A percentile compares a stretch with the other conserved stretches of the same genome.
Evolutionary conservation across 768 basidiomycete genomes (phyloP).

Genomic region (Xerocomellus dryophilus): DNA sequence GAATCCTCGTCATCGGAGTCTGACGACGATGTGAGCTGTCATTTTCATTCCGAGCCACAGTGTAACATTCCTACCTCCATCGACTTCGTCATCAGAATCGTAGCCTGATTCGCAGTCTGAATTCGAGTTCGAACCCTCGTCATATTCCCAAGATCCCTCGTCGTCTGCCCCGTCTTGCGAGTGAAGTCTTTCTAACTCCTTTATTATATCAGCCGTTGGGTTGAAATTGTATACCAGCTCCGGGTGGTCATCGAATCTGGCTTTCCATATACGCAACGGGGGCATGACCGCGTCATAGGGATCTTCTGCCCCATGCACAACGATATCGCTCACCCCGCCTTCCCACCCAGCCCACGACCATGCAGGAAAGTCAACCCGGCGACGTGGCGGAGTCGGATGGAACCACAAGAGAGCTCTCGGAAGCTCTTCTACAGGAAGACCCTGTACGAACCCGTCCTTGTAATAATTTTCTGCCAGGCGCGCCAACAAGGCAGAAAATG

Average conservation of each 20-base stretch:
- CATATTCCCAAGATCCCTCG: background rate
- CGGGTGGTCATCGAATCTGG: background rate
- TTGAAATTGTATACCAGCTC: slow-evolving; percentile 11
- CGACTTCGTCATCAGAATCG: background rate
- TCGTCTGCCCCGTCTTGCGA: background rate
- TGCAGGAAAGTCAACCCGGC: background rate
- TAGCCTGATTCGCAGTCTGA: background rate
- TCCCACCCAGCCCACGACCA: slow-evolving; percentile 20
- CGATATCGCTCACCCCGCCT: background rate
- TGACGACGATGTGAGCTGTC: background rate
- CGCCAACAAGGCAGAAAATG: slow-evolving; percentile 14
- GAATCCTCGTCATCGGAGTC: background rate
- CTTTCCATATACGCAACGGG: slow-evolving; percentile 12
- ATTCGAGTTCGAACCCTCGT: background rate
- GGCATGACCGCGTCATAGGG: background rate
- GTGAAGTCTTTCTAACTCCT: background rate
- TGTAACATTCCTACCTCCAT: background rate
- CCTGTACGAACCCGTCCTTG: slow-evolving; percentile 13
- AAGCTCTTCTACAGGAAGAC: slow-evolving; percentile 9
- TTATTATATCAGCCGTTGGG: background rate
- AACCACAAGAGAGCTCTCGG: slow-evolving; percentile 13
- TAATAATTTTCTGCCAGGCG: background rate
- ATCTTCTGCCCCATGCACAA: background rate
- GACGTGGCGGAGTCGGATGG: background rate
- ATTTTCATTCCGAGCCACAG: background rate